Evolutionary conservation across 2,329 filamentous ascomycete species (phyloP), one percentile per base, ranked within the genome.

Genomic region (Talaromyces sp.): DNA sequence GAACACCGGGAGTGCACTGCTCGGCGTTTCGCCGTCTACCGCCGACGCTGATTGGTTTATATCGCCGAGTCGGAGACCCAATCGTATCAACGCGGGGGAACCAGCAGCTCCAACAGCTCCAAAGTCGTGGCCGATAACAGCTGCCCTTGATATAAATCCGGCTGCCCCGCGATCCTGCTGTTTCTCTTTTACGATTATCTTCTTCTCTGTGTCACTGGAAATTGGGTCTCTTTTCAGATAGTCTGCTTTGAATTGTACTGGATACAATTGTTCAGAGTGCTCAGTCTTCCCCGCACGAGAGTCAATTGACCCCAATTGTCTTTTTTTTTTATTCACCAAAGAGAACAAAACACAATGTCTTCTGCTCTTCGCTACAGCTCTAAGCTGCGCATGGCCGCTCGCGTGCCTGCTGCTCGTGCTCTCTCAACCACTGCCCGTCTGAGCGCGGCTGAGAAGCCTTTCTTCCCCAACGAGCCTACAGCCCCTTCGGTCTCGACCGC

Each of bases 401-500:
- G 70, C 44, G 58, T 71, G 22, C 70, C 69, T 27, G 65, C 65
- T 49, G 63, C 61, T 47, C 73, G 72, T 49, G 58, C 67, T 49
- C 64, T 75, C 52, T 69, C 65, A 35, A 71, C 72, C 51, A 70
- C 70, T 43, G 61, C 68, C n/a, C 60, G 62, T 35, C 62, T 72
- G 35, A 64, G 64, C 47, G 70, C 70, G 16, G 65, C 69, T 13
- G 76, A 77, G 60, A 73, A 79, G 63, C 65, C 81, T 7, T 83
- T 78, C 73, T 83, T 86, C 70, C 73, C 80, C 52, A 77, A 83
- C 65, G 84, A 87, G 75, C 84, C 84, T 17, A 57, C 71, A 11
- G 77, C 71, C n/a, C 84, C 84, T 20, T 75, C 72, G 22, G 64
- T 86, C 37, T 73, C 76, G 57, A 86, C 82, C 2, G 66, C 75